Evolutionary conservation across 192 early-diverging fungal genomes (phyloP), one percentile per base, ranked within the genome.

Genomic region (Coemansia sp.): DNA sequence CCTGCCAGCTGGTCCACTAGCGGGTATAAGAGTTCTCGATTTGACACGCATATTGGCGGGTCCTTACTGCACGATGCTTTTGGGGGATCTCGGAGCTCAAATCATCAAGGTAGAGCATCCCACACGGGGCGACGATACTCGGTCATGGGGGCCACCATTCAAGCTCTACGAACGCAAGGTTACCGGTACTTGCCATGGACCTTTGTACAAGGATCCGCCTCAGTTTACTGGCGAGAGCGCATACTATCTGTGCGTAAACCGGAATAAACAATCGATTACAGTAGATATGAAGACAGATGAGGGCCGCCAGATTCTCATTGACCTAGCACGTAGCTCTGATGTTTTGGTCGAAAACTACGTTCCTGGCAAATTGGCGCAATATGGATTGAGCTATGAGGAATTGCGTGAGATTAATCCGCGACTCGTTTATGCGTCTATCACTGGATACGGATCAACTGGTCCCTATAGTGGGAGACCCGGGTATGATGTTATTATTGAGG

Each of bases 271-370:
- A 67, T 95, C 93, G 2, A 86, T 98, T 13, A 89, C 94, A 0
- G 82, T 98, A 9, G 91, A 98, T 65, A 86, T 98, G 65, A 95
- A 95, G 68, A 68, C 75, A 0, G 64, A 72, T 13, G 76, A 69
- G 15, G 96, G 94, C 2, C 74, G 78, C 19, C 67, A 82, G 38
- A 80, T 98, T 41, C 71, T 97, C 15, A 53, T 79, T 9, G 85
- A 89, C 45, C 80, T 98, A 22, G 93, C 90, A 4, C 68, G 62
- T 29, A 68, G 87, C 41, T 76, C 79, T 32, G 96, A 98, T 75
- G 84, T 98, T 1, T 59, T 98, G 31, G 91, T 98, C 4, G 96
- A 98, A 74, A 97, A 97, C 72, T 96, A 91, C 68, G 77, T 97
- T 4, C 94, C 96, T 4, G 96, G 96, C 0, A 94, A 94, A 64